Percentiles rank a stretch among this genome's conserved stretches.
phyloP scores from a whole-genome alignment of 176 grass and related monocot genomes.

The Triticum timopheevii region DNA sequence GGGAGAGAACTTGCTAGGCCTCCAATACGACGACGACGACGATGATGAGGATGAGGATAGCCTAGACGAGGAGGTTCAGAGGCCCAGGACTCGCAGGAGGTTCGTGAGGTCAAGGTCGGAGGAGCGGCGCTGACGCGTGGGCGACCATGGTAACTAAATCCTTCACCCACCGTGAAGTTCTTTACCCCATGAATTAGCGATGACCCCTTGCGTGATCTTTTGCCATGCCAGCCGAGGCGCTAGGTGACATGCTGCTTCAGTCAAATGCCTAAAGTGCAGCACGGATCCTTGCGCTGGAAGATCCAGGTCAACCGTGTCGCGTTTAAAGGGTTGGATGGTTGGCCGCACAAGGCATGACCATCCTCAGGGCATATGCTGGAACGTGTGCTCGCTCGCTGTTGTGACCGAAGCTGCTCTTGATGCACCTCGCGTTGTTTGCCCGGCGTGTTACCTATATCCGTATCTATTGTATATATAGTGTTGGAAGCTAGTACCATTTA shows the following conservation, averaged over 20 bases:
- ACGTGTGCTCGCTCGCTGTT: not conserved
- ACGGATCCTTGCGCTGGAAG: not conserved
- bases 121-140: conserved; percentile 32
- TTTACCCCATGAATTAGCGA: conserved; percentile 33
- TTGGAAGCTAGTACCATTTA: not conserved
- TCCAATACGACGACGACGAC: conserved; percentile 41
- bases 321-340: not conserved
- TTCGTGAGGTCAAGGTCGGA: conserved; percentile 58
- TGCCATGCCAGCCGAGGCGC: conserved; percentile 11
- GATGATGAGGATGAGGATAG: conserved; percentile 37
- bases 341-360: not conserved
- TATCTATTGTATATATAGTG: conserved; percentile 26
- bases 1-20: conserved; percentile 77
- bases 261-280: not conserved
- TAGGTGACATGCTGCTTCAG: not conserved
- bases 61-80: conserved; percentile 56
- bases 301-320: not conserved
- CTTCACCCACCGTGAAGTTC: conserved; percentile 23
- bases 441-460: not conserved
- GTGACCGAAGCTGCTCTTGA: not conserved
- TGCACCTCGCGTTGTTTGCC: not conserved
- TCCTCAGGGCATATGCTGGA: not conserved
- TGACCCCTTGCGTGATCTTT: conserved; percentile 21
- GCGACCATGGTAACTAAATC: conserved; percentile 25
- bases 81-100: conserved; percentile 58